Evolutionary conservation across 2,329 filamentous ascomycete genomes (phyloP), one percentile per base, ranked within the genome.

Genomic region (Pseudogymnoascus sp.): DNA sequence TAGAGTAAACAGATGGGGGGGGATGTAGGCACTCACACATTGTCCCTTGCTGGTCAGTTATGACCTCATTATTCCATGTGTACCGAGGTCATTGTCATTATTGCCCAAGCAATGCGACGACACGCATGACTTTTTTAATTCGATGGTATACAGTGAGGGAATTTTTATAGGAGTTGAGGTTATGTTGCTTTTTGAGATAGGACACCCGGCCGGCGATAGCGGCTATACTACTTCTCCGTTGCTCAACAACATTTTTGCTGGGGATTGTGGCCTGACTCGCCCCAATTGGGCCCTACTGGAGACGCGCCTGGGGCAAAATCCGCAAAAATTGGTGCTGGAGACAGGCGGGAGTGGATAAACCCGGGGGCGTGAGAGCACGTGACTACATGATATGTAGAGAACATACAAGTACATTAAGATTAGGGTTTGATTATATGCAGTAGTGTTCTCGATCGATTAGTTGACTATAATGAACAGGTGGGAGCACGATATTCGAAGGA

Each of bases 1-100:
- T 34, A 13, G 48, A 57, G 48, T 34, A 57, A 57, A 57, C 48
- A 57, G 25, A 57, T 57, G 25, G 48, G 48, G 8, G 23, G 48
- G 45, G 45, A 16, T 31, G 8, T 28, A 16, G 43, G 48, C 28
- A 34, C 48, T 57, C 48, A 57, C 48, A 57, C 48, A 57, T 57
- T 57, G 48, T 57, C 48, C 48, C 48, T 57, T 57, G 25, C 2
- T 57, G 8, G 14, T 57, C 25, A 57, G 48, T 7, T 57, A 25
- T 57, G 25, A 57, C 48, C 48, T 57, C 48, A 57, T 57, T 57
- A 25, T 57, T 57, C n/a, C n/a, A 57, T 57, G 48, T 57, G 10
- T 57, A 57, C 48, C 48, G 48, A 57, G 48, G 25, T 57, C 48
- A 54, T 54, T 54, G 25, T 57, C 48, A 57, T 57, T 57, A 57